phyloP scores from a whole-genome alignment of 768 basidiomycete species.

The Pleurotus salmoneostramineus region DNA sequence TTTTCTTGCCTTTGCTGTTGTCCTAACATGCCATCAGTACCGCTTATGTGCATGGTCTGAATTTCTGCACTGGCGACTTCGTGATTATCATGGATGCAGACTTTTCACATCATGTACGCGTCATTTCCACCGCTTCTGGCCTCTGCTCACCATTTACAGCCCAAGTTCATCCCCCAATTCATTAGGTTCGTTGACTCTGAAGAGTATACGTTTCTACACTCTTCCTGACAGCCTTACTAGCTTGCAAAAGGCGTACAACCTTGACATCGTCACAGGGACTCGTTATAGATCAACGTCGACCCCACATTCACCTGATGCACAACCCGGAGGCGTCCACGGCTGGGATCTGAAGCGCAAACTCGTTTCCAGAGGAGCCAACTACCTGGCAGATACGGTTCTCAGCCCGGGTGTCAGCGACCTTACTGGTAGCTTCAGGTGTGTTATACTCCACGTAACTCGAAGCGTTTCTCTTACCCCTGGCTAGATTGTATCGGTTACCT shows the following conservation, averaged over 20 bases:
- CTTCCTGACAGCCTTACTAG: slow-evolving; percentile 29
- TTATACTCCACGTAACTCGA: slow-evolving; percentile 7
- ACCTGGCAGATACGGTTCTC: slow-evolving; percentile 81
- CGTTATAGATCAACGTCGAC: slow-evolving; percentile 69
- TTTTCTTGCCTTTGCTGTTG: neutral
- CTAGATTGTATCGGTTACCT: slow-evolving; percentile 69
- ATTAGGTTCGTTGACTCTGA: slow-evolving; percentile 51
- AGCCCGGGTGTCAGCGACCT: slow-evolving; percentile 86
- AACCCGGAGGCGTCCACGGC: slow-evolving; percentile 84
- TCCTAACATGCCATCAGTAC: slow-evolving; percentile 46
- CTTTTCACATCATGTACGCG: slow-evolving; percentile 87
- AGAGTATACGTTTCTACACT: slow-evolving; percentile 5
- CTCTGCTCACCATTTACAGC: slow-evolving; percentile 39
- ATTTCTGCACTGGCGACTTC: slow-evolving; percentile 88
- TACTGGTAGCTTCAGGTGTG: slow-evolving; percentile 86
- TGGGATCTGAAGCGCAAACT: slow-evolving; percentile 92
- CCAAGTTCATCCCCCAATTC: slow-evolving; percentile 93
- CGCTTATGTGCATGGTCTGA: slow-evolving; percentile 88
- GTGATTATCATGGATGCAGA: slow-evolving; percentile 98
- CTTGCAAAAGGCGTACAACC: slow-evolving; percentile 78
- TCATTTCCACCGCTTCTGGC: neutral
- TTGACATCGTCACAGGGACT: slow-evolving; percentile 93
- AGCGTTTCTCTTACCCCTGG: neutral
- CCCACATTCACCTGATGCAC: slow-evolving; percentile 52
- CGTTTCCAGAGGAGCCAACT: slow-evolving; percentile 87